A percentile compares a stretch with the other conserved stretches of the same genome.
These are phyloP conservation scores for Vanilla planifolia DNA, from an alignment of 106 monocot species.

Conservation along the genomic window DNA sequence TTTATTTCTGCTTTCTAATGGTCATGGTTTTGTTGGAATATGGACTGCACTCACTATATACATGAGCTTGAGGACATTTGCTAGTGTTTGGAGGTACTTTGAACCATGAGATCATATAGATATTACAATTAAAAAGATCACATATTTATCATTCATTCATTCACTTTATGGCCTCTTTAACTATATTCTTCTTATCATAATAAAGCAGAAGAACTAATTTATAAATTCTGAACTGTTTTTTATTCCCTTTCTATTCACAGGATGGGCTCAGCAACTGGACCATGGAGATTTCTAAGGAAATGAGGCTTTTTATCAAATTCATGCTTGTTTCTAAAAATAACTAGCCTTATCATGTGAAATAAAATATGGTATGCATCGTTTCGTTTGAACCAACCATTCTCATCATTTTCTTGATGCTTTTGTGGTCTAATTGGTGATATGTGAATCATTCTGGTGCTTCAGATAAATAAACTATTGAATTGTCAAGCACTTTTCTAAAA, in stretches of 20 bases:
- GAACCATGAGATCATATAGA: not conserved
- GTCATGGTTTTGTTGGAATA: constrained; percentile 50
- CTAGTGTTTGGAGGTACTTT: constrained; percentile 57
- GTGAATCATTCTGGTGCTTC: not conserved
- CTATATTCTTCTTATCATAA: no score
- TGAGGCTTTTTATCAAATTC: constrained; percentile 8
- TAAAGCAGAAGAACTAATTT: no score
- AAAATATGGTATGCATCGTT: not conserved
- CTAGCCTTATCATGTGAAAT: no score
- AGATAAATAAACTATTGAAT: no score
- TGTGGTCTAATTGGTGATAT: not conserved
- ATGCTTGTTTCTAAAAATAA: no score
- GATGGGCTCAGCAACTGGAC: constrained; percentile 57
- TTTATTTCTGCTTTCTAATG: constrained; percentile 38
- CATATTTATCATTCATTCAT: not conserved
- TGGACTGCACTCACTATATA: constrained; percentile 55
- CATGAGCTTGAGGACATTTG: constrained; percentile 46
- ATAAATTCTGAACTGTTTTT: not conserved
- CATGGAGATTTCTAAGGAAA: constrained; percentile 47
- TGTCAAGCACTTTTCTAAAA: no score
- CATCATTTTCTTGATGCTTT: no score
- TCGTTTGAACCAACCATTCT: not conserved
- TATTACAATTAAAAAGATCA: not conserved
- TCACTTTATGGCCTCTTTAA: no score
- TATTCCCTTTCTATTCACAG: constrained; percentile 14